Conservation (phyloP, 73 alveolate genomes). For the Paramecium octaurelia region DNA sequence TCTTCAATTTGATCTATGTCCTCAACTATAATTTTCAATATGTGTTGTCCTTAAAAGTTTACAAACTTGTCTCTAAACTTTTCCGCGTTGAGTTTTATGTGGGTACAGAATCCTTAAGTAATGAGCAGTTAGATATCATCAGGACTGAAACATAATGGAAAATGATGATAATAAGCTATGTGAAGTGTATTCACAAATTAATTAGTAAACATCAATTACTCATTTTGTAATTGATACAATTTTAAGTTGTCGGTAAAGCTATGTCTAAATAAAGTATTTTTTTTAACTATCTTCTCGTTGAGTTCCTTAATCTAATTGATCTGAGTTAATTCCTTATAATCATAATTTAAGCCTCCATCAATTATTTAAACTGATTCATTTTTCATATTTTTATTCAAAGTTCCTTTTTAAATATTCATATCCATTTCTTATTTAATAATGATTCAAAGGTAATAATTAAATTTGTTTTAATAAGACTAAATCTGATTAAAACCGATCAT, state of each 20-base stretch:
- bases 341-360: background rate
- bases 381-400: background rate
- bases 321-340: background rate
- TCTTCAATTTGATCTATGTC: background rate
- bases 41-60: conserved; percentile 43
- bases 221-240: background rate
- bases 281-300: background rate
- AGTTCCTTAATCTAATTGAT: background rate
- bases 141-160: conserved; percentile 42
- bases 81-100: conserved; percentile 39
- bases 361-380: background rate
- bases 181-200: conserved; percentile 20
- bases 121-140: conserved; percentile 53
- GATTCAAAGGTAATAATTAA: no score
- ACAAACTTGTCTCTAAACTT: conserved; percentile 51
- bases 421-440: background rate
- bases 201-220: background rate
- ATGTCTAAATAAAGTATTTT: background rate
- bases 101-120: background rate
- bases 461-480: no score
- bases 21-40: background rate
- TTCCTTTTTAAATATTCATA: background rate
- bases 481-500: no score
- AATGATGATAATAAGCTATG: conserved; percentile 45
- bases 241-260: background rate